phyloP scores from a whole-genome alignment of 495 filamentous ascomycete species.

The Podospora bellae-mahoneyi region DNA sequence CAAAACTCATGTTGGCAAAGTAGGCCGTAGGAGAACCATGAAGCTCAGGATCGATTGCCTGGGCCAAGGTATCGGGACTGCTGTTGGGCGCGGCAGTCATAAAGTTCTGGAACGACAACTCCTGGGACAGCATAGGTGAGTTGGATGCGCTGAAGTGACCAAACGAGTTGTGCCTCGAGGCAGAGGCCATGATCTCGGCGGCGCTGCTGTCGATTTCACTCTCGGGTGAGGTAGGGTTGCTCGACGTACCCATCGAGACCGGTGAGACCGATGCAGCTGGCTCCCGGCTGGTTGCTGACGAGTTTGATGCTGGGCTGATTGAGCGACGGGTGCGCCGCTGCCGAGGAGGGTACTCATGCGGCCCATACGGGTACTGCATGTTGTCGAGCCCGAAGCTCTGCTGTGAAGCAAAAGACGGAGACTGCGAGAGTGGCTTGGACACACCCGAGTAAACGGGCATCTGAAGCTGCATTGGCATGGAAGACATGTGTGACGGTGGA shows the following conservation, averaged over 20 bases:
- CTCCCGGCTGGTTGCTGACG: background rate
- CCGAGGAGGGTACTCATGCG: background rate
- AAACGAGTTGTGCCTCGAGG: background rate
- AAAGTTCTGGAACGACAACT: background rate
- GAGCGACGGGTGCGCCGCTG: background rate
- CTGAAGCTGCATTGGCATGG: background rate
- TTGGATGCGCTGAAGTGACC: background rate
- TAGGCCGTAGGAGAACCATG: background rate
- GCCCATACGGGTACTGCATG: background rate
- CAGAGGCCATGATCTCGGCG: background rate
- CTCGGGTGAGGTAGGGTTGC: background rate
- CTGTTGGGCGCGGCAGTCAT: background rate
- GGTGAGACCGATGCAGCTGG: background rate
- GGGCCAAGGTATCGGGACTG: background rate
- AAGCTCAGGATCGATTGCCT: background rate
- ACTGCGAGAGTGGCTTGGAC: background rate
- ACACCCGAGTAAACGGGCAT: background rate
- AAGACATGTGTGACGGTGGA: background rate
- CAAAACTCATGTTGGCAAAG: background rate
- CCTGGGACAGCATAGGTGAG: background rate
- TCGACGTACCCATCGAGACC: constrained; percentile 2
- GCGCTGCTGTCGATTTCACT: background rate
- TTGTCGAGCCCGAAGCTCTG: background rate
- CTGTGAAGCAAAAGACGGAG: background rate
- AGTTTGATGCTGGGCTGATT: background rate